A percentile compares a stretch with the other conserved stretches of the same genome.
Conservation (phyloP, 345 rosid species). For the Sisymbrium altissimum region DNA sequence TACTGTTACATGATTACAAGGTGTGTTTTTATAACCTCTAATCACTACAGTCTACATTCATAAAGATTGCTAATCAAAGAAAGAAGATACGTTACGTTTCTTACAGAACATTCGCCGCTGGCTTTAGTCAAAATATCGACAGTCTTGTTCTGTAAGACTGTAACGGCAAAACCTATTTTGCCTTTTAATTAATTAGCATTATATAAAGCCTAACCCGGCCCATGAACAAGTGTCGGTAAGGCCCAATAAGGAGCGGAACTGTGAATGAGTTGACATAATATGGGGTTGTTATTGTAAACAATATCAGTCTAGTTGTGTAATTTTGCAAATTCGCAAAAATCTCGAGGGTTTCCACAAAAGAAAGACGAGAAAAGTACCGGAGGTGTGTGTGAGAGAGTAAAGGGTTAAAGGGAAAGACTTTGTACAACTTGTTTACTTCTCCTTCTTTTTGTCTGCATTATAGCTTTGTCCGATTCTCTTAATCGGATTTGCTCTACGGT, state of each 20-base stretch:
- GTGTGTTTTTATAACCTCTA: no score
- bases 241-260: conserved; percentile 3
- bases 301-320: not conserved
- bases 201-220: not conserved
- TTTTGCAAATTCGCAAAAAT: not conserved
- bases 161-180: no score
- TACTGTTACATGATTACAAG: no score
- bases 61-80: no score
- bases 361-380: not conserved
- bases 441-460: not conserved
- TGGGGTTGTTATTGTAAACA: not conserved
- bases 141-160: no score
- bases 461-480: not conserved
- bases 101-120: no score
- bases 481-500: not conserved
- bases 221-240: not conserved
- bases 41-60: no score
- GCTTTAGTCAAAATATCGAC: no score
- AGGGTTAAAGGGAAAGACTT: conserved; percentile 2
- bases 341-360: conserved; percentile 3
- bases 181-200: not conserved
- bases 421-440: not conserved
- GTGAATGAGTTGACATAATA: not conserved
- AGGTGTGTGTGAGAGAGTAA: not conserved
- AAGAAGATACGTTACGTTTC: no score